Percentiles rank a stretch among this genome's conserved stretches.
Evolutionary conservation across 2,329 filamentous ascomycete genomes (phyloP).

Genomic region (Aspergillus costaricaensis): DNA sequence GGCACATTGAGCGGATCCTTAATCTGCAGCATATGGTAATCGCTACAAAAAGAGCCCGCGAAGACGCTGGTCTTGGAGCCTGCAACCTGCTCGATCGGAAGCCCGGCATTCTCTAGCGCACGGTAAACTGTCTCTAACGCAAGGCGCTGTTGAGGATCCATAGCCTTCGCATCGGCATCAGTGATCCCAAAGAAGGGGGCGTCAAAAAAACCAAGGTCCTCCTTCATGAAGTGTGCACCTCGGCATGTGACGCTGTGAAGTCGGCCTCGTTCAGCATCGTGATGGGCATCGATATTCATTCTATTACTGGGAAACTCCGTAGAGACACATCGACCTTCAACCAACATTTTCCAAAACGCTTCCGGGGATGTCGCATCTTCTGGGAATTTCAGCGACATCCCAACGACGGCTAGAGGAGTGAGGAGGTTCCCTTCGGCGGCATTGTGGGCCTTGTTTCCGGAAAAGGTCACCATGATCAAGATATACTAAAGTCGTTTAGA

Average conservation of each 20-base stretch:
- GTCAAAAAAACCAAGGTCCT: constrained; percentile 34
- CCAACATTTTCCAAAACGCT: constrained; percentile 26
- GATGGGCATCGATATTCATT: constrained; percentile 27
- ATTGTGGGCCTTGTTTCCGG: not conserved
- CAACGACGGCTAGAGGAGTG: constrained; percentile 25
- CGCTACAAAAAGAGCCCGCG: constrained; percentile 31
- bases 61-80: constrained; percentile 38
- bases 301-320: constrained; percentile 27
- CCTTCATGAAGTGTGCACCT: constrained; percentile 25
- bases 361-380: constrained; percentile 21
- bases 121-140: constrained; percentile 33
- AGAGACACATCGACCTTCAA: constrained; percentile 20
- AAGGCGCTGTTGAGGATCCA: constrained; percentile 38
- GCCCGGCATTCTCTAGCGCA: constrained; percentile 31
- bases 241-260: constrained; percentile 12
- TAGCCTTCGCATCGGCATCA: constrained; percentile 27
- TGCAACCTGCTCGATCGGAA: constrained; percentile 27
- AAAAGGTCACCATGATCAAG: not conserved
- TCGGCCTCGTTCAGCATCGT: constrained; percentile 23
- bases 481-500: not conserved
- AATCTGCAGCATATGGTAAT: constrained; percentile 30
- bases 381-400: constrained; percentile 24
- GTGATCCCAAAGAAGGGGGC: constrained; percentile 34
- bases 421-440: not conserved
- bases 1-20: constrained; percentile 23